A percentile compares a stretch with the other conserved stretches of the same genome.
phyloP scores from a whole-genome alignment of 208 protist species.

The Acanthamoeba lenticulata region DNA sequence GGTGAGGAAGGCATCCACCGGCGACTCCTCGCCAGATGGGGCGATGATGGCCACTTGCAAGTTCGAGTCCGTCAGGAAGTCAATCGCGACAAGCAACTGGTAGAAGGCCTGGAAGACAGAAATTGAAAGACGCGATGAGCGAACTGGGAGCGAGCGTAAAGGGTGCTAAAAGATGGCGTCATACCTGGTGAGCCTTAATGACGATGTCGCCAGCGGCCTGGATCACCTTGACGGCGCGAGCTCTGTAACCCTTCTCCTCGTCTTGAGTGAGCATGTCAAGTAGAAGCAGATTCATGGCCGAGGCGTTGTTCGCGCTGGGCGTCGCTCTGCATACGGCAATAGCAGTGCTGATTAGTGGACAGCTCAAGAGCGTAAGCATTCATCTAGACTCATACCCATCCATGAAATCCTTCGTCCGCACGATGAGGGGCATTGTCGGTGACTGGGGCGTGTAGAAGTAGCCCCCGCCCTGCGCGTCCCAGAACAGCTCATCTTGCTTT shows the following conservation, averaged over 20 bases:
- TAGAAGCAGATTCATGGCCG: conserved; percentile 12
- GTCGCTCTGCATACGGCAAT: not conserved
- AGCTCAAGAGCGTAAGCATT: not conserved
- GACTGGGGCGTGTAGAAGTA: conserved; percentile 44
- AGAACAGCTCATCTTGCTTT: conserved; percentile 56
- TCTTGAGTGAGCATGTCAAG: conserved; percentile 16
- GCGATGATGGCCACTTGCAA: conserved; percentile 4
- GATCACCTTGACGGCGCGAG: not conserved
- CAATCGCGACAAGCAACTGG: conserved; percentile 7
- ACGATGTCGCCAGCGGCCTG: conserved; percentile 12
- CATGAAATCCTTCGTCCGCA: conserved; percentile 61
- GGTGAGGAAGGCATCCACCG: conserved; percentile 35
- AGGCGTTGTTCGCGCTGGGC: conserved; percentile 19
- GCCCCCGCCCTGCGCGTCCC: conserved; percentile 5
- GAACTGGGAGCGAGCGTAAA: not conserved
- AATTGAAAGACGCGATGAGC: not conserved
- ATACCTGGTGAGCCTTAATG: conserved; percentile 49
- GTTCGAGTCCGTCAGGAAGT: conserved; percentile 47
- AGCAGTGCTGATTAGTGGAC: not conserved
- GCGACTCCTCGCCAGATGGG: not conserved
- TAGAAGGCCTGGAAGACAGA: conserved; percentile 14
- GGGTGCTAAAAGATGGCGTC: not conserved
- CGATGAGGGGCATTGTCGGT: conserved; percentile 22
- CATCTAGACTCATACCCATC: not conserved
- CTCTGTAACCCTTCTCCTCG: conserved; percentile 35